Evolutionary conservation across 1,139 yeast genomes (phyloP).

Genomic region (Yamadazyma epiphylla): DNA sequence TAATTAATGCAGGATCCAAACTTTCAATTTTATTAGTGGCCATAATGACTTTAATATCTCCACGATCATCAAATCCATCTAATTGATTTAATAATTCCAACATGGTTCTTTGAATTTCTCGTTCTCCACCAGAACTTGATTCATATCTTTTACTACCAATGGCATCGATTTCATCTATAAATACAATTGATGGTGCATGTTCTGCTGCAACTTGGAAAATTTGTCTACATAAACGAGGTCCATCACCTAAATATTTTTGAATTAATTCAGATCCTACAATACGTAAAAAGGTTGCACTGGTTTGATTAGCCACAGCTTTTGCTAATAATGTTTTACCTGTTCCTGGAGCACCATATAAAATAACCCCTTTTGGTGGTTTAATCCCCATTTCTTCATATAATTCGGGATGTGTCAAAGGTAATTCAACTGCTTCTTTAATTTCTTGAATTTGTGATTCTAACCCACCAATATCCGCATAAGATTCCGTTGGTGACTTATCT

Average conservation of each 20-base stretch:
- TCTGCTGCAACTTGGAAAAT: constrained; percentile 96
- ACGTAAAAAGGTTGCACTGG: constrained; percentile 92
- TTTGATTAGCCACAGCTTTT: constrained; percentile 97
- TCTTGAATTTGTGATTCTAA: constrained; percentile 95
- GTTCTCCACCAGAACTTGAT: constrained; percentile 93
- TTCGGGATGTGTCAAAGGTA: constrained; percentile 97
- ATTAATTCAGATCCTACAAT: constrained; percentile 96
- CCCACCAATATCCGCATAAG: constrained; percentile 98
- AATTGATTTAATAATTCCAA: constrained; percentile 92
- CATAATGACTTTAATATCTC: constrained; percentile 98
- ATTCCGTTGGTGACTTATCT: constrained; percentile 95
- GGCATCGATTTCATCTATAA: constrained; percentile 98
- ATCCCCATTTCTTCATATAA: constrained; percentile 99
- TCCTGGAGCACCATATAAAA: constrained; percentile 98
- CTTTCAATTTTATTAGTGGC: constrained; percentile 96
- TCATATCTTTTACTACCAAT: constrained; percentile 98
- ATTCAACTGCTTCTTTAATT: constrained; percentile 95
- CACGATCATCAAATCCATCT: constrained; percentile 98
- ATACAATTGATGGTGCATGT: constrained; percentile 95
- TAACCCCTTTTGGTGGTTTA: constrained; percentile 98
- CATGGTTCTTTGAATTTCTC: constrained; percentile 98
- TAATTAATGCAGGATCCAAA: constrained; percentile 93
- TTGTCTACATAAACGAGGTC: constrained; percentile 92
- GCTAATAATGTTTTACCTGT: constrained; percentile 97
- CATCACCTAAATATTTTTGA: constrained; percentile 97